Evolutionary conservation across 164 flowering plant species (phyloP).

Genomic region (Tetrastigma voinierianum): DNA sequence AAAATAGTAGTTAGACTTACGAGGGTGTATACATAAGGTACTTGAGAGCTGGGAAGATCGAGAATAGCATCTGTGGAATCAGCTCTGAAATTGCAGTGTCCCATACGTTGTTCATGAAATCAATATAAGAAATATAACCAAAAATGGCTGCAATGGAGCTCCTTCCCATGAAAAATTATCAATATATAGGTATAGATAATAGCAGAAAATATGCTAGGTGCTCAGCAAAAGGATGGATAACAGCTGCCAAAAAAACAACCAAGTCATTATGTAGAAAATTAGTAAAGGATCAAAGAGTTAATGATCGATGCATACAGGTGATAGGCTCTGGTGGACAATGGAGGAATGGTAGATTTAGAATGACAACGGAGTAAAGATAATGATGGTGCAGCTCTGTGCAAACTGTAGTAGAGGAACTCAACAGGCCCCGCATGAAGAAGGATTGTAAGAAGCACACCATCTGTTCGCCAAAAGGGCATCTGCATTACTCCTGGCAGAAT

Average conservation of each 20-base stretch:
- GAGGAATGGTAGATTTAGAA: constrained; percentile 23
- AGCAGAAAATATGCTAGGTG: constrained; percentile 14
- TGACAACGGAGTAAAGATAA: constrained; percentile 20
- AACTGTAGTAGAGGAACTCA: no score
- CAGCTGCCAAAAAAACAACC: no score
- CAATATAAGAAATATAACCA: constrained; percentile 20
- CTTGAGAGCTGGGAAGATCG: no score
- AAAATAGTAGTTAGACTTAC: no score
- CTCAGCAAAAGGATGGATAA: no score
- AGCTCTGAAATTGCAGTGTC: constrained; percentile 26
- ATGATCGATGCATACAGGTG: no score
- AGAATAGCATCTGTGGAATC: constrained; percentile 17
- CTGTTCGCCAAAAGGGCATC: no score
- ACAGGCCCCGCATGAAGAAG: no score
- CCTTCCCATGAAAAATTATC: neutral
- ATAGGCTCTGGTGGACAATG: constrained; percentile 20
- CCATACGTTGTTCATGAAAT: constrained; percentile 27
- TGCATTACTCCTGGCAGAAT: no score
- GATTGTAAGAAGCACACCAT: no score
- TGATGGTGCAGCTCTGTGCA: constrained; percentile 24
- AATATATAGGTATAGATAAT: constrained; percentile 16
- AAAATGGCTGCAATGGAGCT: constrained; percentile 5
- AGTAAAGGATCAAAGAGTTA: no score
- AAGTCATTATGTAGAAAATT: no score
- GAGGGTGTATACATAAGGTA: constrained; percentile 24